Evolutionary conservation across 768 basidiomycete species (phyloP).

Genomic region (Russula virescens): DNA sequence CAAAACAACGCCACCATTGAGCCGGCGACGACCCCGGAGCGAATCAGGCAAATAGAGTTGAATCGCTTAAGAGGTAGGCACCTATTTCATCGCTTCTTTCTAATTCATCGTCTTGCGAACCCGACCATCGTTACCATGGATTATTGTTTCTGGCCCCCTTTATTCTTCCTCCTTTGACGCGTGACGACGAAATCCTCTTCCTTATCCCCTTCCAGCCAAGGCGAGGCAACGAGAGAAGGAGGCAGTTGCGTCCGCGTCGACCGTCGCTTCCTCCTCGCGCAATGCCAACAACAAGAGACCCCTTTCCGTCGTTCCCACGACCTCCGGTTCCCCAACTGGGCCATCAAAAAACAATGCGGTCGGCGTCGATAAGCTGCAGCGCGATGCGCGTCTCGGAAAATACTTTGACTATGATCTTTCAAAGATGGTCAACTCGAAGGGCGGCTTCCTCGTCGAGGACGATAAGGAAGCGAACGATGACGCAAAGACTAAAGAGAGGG

Average conservation of each 20-base stretch:
- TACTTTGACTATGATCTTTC: conserved; percentile 97
- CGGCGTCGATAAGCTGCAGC: conserved; percentile 49
- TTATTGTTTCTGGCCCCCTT: too few species aligned
- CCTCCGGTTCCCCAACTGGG: conserved; percentile 55
- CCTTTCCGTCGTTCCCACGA: conserved; percentile 49
- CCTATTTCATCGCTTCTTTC: not conserved
- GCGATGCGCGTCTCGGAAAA: conserved; percentile 75
- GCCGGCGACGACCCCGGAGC: conserved; percentile 50
- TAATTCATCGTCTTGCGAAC: too few species aligned
- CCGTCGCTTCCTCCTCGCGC: conserved; percentile 42
- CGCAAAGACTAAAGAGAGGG: conserved; percentile 67
- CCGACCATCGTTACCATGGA: too few species aligned
- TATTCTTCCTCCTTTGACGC: too few species aligned
- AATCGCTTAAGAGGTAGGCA: conserved; percentile 67
- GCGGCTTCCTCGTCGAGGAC: conserved; percentile 91
- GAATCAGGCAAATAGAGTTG: conserved; percentile 65
- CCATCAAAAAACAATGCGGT: conserved; percentile 33
- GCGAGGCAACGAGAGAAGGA: conserved; percentile 65
- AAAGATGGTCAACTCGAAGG: conserved; percentile 95
- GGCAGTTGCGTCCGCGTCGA: conserved; percentile 40
- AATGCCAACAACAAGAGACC: conserved; percentile 79
- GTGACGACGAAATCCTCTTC: too few species aligned
- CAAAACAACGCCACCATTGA: conserved; percentile 18
- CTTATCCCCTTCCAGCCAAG: conserved; percentile 48
- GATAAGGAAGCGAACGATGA: conserved; percentile 77